These are phyloP conservation scores for Solanum lycopersicoides DNA, from an alignment of 257 asterid genomes.

Conservation along the genomic window DNA sequence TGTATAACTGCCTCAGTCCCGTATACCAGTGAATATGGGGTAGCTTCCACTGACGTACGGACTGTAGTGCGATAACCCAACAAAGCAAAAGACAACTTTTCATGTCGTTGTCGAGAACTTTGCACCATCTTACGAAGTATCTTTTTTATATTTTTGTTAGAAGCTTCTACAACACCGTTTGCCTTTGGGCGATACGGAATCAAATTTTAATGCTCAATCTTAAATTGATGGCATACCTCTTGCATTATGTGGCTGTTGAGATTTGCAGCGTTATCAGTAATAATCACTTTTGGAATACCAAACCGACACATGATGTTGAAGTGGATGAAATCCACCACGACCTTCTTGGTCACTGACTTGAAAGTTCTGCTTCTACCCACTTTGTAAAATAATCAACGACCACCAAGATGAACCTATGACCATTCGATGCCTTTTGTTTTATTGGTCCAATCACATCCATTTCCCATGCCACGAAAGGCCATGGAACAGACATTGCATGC, in stretches of 20 bases:
- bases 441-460: not conserved
- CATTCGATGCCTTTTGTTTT: too few relatives aligned
- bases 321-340: too few relatives aligned
- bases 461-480: not conserved
- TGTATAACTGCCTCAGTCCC: not conserved
- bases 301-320: too few relatives aligned
- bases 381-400: not conserved
- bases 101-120: not conserved
- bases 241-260: too few relatives aligned
- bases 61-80: not conserved
- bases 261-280: not conserved
- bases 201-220: not conserved
- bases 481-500: not conserved
- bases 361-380: too few relatives aligned
- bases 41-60: not conserved
- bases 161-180: not conserved
- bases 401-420: not conserved
- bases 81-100: too few relatives aligned
- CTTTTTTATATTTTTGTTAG: not conserved
- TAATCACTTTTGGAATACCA: too few relatives aligned
- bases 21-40: too few relatives aligned
- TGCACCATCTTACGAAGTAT: too few relatives aligned
- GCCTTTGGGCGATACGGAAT: not conserved
- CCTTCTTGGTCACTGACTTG: not conserved
- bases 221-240: not conserved